These are phyloP conservation scores for Corchorus olitorius DNA, from an alignment of 345 rosid genomes.

Conservation along the genomic window DNA sequence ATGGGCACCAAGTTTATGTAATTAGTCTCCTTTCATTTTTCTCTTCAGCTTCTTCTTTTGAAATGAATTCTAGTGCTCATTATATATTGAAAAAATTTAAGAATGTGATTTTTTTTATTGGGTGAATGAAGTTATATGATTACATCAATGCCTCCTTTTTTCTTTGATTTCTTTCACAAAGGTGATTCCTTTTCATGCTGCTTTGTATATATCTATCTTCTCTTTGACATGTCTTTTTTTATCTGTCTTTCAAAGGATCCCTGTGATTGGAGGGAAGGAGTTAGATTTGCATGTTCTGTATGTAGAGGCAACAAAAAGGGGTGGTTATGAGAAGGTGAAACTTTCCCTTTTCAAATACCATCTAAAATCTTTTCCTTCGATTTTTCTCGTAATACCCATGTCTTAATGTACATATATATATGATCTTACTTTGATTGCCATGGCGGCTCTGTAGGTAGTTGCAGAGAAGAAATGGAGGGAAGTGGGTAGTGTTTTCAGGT, in stretches of 20 bases:
- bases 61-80: conserved; percentile 1
- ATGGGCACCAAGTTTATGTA: conserved; percentile 89
- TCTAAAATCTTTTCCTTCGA: background rate
- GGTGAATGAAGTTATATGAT: background rate
- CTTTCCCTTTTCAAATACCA: background rate
- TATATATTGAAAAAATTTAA: background rate
- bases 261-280: conserved; percentile 98
- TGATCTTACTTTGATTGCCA: background rate
- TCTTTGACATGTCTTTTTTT: background rate
- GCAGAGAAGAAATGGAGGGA: conserved; percentile 99
- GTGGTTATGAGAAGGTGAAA: conserved; percentile 87
- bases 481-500: conserved; percentile 85
- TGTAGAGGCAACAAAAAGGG: conserved; percentile 80
- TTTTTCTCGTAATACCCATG: background rate
- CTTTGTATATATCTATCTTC: background rate
- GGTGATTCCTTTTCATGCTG: background rate
- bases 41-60: background rate
- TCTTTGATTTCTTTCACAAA: background rate
- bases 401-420: background rate
- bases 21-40: conserved; percentile 12
- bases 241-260: conserved; percentile 59
- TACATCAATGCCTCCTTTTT: background rate
- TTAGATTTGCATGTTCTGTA: conserved; percentile 88
- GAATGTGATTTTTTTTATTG: background rate
- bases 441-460: conserved; percentile 58